A percentile compares a stretch with the other conserved stretches of the same genome.
Evolutionary conservation across 2,329 filamentous ascomycete genomes (phyloP).

Genomic region (Xenoacremonium recifei): DNA sequence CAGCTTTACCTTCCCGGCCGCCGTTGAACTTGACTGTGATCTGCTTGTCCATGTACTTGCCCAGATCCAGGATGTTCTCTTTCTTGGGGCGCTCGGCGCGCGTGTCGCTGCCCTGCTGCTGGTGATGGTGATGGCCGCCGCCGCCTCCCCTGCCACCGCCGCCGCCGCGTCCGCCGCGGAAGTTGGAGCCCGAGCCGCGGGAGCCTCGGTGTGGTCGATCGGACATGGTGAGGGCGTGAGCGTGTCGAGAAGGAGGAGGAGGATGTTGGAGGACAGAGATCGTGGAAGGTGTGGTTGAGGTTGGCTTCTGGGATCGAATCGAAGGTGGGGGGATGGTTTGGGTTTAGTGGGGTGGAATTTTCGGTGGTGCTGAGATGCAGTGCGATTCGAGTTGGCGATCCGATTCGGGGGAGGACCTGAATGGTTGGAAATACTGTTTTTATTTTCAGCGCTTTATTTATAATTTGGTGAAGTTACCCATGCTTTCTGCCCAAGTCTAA

Average conservation of each 20-base stretch:
- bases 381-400: no score
- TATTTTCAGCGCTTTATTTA: no score
- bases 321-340: background rate
- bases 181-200: conserved; percentile 40
- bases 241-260: conserved; percentile 6
- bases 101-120: no score
- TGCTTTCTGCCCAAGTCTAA: no score
- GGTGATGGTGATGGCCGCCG: conserved; percentile 38
- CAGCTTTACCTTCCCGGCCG: conserved; percentile 72
- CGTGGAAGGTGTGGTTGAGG: conserved; percentile 13
- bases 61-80: conserved; percentile 94
- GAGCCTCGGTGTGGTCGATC: conserved; percentile 50
- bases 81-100: conserved; percentile 95
- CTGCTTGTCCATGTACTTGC: conserved; percentile 96
- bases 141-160: conserved; percentile 46
- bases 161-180: conserved; percentile 44
- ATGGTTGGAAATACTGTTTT: no score
- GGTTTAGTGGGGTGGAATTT: background rate
- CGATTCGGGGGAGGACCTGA: no score
- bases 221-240: conserved; percentile 40
- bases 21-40: conserved; percentile 97
- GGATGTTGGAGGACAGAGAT: no score
- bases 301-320: background rate
- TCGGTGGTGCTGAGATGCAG: background rate
- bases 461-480: no score